Base-by-base conservation (phyloP, 129 eudicot genomes). In the Helianthus tuberosus region DNA sequence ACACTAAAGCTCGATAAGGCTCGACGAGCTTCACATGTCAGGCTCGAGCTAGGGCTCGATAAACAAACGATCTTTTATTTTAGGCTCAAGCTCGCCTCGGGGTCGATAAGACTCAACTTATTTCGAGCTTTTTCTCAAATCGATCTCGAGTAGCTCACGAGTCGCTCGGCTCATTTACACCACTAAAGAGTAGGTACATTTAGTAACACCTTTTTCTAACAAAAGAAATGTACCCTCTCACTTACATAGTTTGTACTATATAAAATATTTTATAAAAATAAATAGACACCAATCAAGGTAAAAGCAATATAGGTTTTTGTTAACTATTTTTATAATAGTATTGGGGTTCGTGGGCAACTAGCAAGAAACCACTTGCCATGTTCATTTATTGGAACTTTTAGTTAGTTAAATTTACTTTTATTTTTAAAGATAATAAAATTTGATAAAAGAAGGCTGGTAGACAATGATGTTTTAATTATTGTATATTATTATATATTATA, bases 301-400 rank as follows among this genome's bases (percentile, higher is more conserved):
- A 59, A 12, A 6, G 29, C 11, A 59, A 27, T 59, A 1, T 5
- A 20, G 8, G 35, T 29, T 57, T 20, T 0, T 57, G 5, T 3
- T 13, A 6, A 43, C 13, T 32, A 13, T 23, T 48, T 48, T 27
- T 13, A 27, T 43, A 68, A 8, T 12, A 12, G 16, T 13, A 9
- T 50, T 32, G 14, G 32, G 27, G 41, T 52, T 35, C 32, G 75
- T 70, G 51, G 75, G 51, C 38, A 38, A 70, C 38, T 53, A 4
- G 51, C 38, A 38, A 70, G 51, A 58, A 70, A 53, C 75, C 75
- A 53, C 75, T 53, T n/a, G 38, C 51, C 50, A 52, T 53, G 52
- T 51, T 35, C 68, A 15, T 38, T 64, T 38, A 64, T 15, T 14
- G 49, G 38, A 20, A 16, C 32, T 55, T 55, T 55, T 55, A 55